Conservation (phyloP, 805 yeast species). For the Ogataea naganishii region DNA sequence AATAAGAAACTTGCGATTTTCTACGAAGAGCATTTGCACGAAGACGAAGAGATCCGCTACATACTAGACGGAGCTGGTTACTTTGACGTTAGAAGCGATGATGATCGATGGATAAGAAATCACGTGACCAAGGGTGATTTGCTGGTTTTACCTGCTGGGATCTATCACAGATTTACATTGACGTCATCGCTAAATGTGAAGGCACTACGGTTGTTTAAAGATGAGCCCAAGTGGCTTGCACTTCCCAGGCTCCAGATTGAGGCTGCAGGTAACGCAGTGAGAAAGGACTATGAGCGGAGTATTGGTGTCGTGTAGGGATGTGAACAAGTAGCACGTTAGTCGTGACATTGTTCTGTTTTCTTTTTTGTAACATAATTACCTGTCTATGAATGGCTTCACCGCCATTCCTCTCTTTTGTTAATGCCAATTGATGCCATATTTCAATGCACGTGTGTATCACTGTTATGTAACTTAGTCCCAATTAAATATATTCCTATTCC, state of each 20-base stretch:
- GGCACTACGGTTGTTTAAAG: slow-evolving; percentile 81
- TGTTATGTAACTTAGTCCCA: too few relatives aligned
- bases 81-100: slow-evolving; percentile 68
- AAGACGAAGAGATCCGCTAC: slow-evolving; percentile 94
- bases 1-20: slow-evolving; percentile 59
- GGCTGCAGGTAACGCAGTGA: slow-evolving; percentile 35
- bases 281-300: slow-evolving; percentile 42
- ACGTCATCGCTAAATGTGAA: slow-evolving; percentile 52
- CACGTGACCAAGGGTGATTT: slow-evolving; percentile 57
- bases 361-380: too few relatives aligned
- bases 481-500: too few relatives aligned
- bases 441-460: too few relatives aligned
- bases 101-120: slow-evolving; percentile 70
- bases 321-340: too few relatives aligned
- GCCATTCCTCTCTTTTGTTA: too few relatives aligned
- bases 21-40: slow-evolving; percentile 84
- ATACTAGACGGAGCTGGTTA: slow-evolving; percentile 84
- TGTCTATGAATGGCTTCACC: too few relatives aligned
- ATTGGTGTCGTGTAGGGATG: too few relatives aligned
- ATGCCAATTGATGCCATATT: too few relatives aligned
- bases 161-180: slow-evolving; percentile 87
- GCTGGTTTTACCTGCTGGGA: slow-evolving; percentile 80
- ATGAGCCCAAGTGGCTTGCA: slow-evolving; percentile 95
- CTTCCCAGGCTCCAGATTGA: slow-evolving; percentile 38
- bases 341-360: too few relatives aligned